These are phyloP conservation scores for Chiua virens DNA, from an alignment of 768 basidiomycete species.

Conservation along the genomic window DNA sequence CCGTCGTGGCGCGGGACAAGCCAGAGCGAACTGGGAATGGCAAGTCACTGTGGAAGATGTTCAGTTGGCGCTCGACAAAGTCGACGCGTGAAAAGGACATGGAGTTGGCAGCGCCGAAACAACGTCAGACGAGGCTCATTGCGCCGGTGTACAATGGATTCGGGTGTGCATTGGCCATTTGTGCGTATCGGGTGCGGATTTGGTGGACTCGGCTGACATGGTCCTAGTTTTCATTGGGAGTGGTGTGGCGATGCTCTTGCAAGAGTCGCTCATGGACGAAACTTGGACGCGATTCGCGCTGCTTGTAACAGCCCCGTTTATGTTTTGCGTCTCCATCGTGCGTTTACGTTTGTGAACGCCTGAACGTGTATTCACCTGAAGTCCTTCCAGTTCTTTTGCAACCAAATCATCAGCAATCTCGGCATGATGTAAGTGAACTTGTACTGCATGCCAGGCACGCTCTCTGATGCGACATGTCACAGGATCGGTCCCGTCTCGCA, in stretches of 20 bases:
- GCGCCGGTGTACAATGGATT: conserved; percentile 76
- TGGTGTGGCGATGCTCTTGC: conserved; percentile 56
- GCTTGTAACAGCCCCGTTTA: conserved; percentile 61
- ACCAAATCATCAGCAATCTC: conserved; percentile 65
- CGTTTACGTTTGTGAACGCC: conserved; percentile 23
- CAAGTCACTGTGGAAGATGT: conserved; percentile 23
- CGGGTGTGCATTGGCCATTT: conserved; percentile 62
- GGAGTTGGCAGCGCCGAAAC: conserved; percentile 47
- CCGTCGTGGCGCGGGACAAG: conserved; percentile 6
- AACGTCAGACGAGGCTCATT: conserved; percentile 56
- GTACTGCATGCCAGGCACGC: background rate
- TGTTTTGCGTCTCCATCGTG: conserved; percentile 76
- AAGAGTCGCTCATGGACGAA: conserved; percentile 70
- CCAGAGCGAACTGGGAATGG: background rate
- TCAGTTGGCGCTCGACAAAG: conserved; percentile 50
- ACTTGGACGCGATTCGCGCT: conserved; percentile 64
- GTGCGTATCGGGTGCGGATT: conserved; percentile 38
- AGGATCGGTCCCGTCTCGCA: conserved; percentile 85
- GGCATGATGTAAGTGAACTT: conserved; percentile 55
- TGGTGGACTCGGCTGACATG: conserved; percentile 2
- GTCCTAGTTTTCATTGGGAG: conserved; percentile 64
- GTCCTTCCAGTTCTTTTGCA: conserved; percentile 61
- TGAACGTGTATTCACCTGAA: background rate
- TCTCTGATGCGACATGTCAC: conserved; percentile 2
- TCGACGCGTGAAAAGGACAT: conserved; percentile 40